phyloP scores from a whole-genome alignment of 1,139 yeast genomes.

The Geotrichum aggregatum region DNA sequence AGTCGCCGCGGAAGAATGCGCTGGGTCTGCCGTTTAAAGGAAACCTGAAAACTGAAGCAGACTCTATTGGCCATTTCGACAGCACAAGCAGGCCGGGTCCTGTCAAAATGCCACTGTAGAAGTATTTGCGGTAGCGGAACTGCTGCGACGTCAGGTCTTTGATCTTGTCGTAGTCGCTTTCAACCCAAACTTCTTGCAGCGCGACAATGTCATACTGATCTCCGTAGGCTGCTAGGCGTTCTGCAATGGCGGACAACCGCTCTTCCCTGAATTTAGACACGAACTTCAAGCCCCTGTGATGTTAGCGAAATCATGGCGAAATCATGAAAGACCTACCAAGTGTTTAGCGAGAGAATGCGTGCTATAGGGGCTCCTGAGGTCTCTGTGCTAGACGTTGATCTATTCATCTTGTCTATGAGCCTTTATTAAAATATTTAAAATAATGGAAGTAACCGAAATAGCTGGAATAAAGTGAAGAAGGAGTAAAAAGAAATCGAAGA shows the following conservation, averaged over 20 bases:
- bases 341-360: constrained; percentile 27
- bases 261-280: constrained; percentile 65
- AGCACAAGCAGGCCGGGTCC: constrained; percentile 92
- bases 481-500: background rate
- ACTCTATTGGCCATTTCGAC: constrained; percentile 77
- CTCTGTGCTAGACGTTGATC: background rate
- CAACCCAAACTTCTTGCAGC: constrained; percentile 89
- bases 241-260: constrained; percentile 71
- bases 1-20: constrained; percentile 92
- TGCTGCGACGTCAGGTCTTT: constrained; percentile 43
- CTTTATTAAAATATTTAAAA: too few relatives aligned
- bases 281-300: constrained; percentile 79
- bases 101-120: constrained; percentile 75
- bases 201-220: constrained; percentile 77
- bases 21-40: constrained; percentile 93
- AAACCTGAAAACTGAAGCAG: constrained; percentile 73
- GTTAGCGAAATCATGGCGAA: background rate
- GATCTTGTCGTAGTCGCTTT: constrained; percentile 72
- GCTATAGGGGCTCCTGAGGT: constrained; percentile 4
- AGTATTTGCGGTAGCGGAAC: constrained; percentile 66
- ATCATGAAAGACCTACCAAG: constrained; percentile 26
- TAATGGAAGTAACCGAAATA: background rate
- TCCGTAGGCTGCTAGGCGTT: constrained; percentile 48
- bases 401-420: too few relatives aligned
- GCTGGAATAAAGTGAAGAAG: background rate